Evolutionary conservation across 306 rosid species (phyloP), one percentile per base, ranked within the genome.

Genomic region (Rosa rugosa): DNA sequence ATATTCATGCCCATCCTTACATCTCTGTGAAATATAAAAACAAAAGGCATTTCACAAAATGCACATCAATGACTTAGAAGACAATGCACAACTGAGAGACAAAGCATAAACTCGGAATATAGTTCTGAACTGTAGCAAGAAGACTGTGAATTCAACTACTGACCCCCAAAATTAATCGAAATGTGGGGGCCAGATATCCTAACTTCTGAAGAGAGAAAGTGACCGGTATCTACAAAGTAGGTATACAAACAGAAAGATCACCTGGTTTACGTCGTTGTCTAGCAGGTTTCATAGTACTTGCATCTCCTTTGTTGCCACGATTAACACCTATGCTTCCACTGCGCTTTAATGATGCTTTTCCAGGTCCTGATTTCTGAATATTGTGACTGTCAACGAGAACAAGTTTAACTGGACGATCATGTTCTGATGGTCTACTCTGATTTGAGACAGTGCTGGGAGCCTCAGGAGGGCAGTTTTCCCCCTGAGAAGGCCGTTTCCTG

Each of bases 181-280:
- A 77, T 44, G 10, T 22, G 38, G 68, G 34, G 49, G 54, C 34
- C 34, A 53, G 16, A 74, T 41, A 22, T 5, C 41, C 69, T 4
- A 40, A 20, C 22, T 13, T 56, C 69, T 40, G 68, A 73, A 46
- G 67, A 73, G 8, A 73, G 50, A 40, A 63, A 64, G 22, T 64
- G 22, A 34, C n/a, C 12, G 36, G 11, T 13, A 2, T 11, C 12
- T 18, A 20, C 17, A 1, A 41, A 79, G 66, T 4, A 11, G 69
- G n/a, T 27, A 57, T 11, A 75, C 8, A 71, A 63, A 71, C 46
- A 67, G 60, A 82, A n/a, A 82, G 41, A 87, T 78, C 75, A 95
- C 99, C 97, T 85, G 93, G 83, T 90, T 93, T 95, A 85, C 85
- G 89, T 68, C 97, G 86, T 81, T 88, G 98, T 84, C 97, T 90